Percentiles rank a stretch among this genome's conserved stretches.
These are phyloP conservation scores for Mortierella alpina DNA, from an alignment of 192 early-diverging fungal species.

Conservation along the genomic window DNA sequence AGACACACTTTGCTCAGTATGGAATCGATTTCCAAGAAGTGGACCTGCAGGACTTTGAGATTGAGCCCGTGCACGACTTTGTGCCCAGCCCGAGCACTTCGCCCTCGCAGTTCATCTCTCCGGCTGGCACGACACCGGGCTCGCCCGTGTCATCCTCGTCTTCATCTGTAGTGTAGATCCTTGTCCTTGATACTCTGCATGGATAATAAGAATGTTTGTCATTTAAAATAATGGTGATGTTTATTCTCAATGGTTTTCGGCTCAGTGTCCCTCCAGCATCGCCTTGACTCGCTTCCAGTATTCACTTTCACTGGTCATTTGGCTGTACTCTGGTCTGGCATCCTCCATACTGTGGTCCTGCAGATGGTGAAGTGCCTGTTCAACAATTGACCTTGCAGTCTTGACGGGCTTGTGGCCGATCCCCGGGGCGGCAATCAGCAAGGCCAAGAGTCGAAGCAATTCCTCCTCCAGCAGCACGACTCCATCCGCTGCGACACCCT, in stretches of 20 bases:
- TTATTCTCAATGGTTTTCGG: not conserved
- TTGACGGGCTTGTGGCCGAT: slow-evolving; percentile 20
- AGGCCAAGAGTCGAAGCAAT: slow-evolving; percentile 13
- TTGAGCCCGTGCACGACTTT: slow-evolving; percentile 41
- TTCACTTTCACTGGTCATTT: not conserved
- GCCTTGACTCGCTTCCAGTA: slow-evolving; percentile 12
- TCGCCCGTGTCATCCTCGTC: slow-evolving; percentile 17
- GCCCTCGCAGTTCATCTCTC: slow-evolving; percentile 26
- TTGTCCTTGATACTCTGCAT: not conserved
- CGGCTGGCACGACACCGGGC: slow-evolving; percentile 20
- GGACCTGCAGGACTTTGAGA: slow-evolving; percentile 41
- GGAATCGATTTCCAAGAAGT: slow-evolving; percentile 46
- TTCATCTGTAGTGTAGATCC: not conserved
- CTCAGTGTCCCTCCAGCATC: slow-evolving; percentile 1
- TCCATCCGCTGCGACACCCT: not conserved
- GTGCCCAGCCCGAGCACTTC: slow-evolving; percentile 4
- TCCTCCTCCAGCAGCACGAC: slow-evolving; percentile 20
- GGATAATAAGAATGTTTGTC: not conserved
- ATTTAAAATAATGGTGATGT: not conserved
- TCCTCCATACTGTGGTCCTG: not conserved
- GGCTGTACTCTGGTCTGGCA: too few relatives aligned
- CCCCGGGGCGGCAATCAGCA: slow-evolving; percentile 19
- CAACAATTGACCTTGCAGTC: slow-evolving; percentile 7
- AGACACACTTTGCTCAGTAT: slow-evolving; percentile 48
- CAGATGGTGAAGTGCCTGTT: not conserved